Evolutionary conservation across 129 eudicot species (phyloP).

Genomic region (Flaveria trinervia): DNA sequence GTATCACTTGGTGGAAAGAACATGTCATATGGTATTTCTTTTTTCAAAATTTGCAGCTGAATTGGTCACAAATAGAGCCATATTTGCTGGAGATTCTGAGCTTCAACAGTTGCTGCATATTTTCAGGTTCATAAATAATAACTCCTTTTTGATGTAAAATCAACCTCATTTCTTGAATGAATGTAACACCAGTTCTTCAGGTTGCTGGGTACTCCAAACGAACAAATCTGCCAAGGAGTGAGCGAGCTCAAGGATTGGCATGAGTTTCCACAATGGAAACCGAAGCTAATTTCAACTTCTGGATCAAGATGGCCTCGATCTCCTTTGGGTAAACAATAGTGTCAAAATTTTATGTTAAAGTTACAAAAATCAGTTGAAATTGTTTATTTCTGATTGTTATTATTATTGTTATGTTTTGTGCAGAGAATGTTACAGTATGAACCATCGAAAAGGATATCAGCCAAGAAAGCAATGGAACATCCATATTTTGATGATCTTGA

Average conservation of each 20-base stretch:
- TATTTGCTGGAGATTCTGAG: constrained; percentile 89
- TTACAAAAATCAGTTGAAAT: not conserved
- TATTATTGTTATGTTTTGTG: not conserved
- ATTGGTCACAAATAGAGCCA: constrained; percentile 67
- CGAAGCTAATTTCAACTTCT: constrained; percentile 57
- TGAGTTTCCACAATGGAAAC: constrained; percentile 83
- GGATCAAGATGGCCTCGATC: constrained; percentile 59
- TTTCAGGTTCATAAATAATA: constrained; percentile 56
- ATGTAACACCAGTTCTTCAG: constrained; percentile 28
- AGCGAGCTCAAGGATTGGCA: constrained; percentile 80
- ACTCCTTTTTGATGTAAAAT: not conserved
- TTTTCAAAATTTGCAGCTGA: constrained; percentile 47
- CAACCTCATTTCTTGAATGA: not conserved
- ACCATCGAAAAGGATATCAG: constrained; percentile 81
- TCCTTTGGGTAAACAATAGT: constrained; percentile 46
- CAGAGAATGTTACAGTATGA: constrained; percentile 79
- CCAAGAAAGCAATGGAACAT: constrained; percentile 85
- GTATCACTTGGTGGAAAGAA: not conserved
- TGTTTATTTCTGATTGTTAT: not conserved
- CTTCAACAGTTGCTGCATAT: constrained; percentile 87
- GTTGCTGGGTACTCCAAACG: constrained; percentile 90
- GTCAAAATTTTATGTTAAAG: not conserved
- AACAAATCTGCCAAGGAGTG: constrained; percentile 80
- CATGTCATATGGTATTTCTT: constrained; percentile 11
- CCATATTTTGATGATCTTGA: constrained; percentile 66